A percentile compares a stretch with the other conserved stretches of the same genome.
Conservation (phyloP, 495 filamentous ascomycete species). For the Xylaria flabelliformis region DNA sequence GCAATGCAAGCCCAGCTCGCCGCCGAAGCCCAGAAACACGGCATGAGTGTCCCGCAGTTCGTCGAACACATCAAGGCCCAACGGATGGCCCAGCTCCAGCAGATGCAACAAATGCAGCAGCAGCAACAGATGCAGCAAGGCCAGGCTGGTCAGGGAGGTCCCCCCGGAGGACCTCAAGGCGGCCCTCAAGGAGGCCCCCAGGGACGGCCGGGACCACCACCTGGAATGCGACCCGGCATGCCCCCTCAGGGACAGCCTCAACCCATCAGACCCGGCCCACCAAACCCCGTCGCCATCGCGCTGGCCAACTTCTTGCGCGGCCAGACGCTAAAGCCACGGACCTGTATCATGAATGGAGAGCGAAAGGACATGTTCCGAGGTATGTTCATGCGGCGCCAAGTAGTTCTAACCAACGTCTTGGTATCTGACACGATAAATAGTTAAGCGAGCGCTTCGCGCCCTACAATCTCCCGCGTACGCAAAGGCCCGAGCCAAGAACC, state of each 20-base stretch:
- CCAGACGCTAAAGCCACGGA: slow-evolving; percentile 88
- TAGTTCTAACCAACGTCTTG: neutral
- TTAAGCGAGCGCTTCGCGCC: slow-evolving; percentile 95
- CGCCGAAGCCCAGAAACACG: slow-evolving; percentile 73
- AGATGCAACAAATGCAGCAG: slow-evolving; percentile 64
- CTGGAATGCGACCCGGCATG: slow-evolving; percentile 40
- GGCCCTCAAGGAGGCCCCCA: slow-evolving; percentile 34
- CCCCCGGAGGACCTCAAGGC: slow-evolving; percentile 40
- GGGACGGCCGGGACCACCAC: slow-evolving; percentile 35
- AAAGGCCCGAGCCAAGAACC: slow-evolving; percentile 87
- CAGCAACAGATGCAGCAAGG: slow-evolving; percentile 67
- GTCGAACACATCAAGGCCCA: slow-evolving; percentile 69
- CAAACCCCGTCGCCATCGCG: slow-evolving; percentile 85
- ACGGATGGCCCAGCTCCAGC: slow-evolving; percentile 67
- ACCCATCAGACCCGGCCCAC: slow-evolving; percentile 73
- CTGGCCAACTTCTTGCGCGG: slow-evolving; percentile 86
- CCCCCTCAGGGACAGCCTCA: slow-evolving; percentile 55
- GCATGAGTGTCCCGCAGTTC: slow-evolving; percentile 78
- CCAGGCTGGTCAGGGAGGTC: slow-evolving; percentile 37
- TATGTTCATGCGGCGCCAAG: slow-evolving; percentile 43
- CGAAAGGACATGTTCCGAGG: slow-evolving; percentile 98
- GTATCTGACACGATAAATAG: slow-evolving; percentile 51
- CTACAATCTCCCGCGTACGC: slow-evolving; percentile 87
- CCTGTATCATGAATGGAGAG: slow-evolving; percentile 93
- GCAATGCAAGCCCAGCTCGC: slow-evolving; percentile 85